These are phyloP conservation scores for Fomitopsis betulina DNA, from an alignment of 1,284 basidiomycete genomes.

Conservation along the genomic window DNA sequence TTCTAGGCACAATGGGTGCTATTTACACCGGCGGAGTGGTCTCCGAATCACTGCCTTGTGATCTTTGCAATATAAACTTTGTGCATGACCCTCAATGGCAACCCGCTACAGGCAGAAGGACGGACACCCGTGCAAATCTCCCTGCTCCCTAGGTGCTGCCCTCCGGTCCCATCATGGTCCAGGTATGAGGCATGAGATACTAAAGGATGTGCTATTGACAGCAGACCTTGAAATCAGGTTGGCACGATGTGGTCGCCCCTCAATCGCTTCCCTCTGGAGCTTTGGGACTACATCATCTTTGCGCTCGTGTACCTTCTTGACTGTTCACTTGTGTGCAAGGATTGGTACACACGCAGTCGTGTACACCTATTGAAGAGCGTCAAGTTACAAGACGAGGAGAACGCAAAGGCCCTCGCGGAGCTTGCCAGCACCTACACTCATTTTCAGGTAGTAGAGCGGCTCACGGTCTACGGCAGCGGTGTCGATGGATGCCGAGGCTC, in stretches of 20 bases:
- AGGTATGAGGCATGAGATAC: background rate
- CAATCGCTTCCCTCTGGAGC: background rate
- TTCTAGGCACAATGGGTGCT: no score
- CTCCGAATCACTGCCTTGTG: no score
- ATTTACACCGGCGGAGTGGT: no score
- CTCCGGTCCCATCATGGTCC: no score
- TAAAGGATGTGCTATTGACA: background rate
- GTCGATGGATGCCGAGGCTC: background rate
- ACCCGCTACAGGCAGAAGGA: no score
- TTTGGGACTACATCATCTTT: background rate
- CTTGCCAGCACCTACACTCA: background rate
- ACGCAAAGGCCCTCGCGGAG: background rate
- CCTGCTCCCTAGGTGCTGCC: no score
- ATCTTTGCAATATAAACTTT: no score
- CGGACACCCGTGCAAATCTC: no score
- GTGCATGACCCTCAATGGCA: slow-evolving; percentile 18
- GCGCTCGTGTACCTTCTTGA: background rate
- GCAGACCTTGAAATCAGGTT: background rate
- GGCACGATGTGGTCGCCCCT: background rate
- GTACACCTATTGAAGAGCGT: background rate
- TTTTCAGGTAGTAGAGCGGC: background rate
- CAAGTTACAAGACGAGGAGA: background rate
- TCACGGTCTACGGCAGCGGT: background rate
- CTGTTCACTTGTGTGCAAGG: background rate
- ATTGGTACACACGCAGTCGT: background rate